A percentile compares a stretch with the other conserved stretches of the same genome.
Evolutionary conservation across 176 grass and related monocot species (phyloP).

Genomic region (Olyra latifolia): DNA sequence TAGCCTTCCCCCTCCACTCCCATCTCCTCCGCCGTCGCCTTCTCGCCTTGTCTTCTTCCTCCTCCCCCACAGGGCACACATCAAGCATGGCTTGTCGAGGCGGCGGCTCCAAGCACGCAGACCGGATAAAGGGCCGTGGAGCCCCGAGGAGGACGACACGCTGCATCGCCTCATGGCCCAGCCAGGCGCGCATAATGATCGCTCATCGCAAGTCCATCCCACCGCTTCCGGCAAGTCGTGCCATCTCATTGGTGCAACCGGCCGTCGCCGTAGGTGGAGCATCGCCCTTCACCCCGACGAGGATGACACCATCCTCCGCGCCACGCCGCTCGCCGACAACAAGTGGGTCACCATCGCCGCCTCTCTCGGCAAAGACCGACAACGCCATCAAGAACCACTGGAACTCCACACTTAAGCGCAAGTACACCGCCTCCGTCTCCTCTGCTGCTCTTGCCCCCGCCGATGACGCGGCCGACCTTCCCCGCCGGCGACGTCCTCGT

Average conservation of each 20-base stretch:
- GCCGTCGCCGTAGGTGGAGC: conserved; percentile 90
- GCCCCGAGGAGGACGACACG: conserved; percentile 92
- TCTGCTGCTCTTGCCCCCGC: background rate
- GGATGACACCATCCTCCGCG: conserved; percentile 86
- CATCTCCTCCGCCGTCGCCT: too few relatives aligned
- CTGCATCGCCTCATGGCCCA: conserved; percentile 61
- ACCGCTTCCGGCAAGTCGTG: conserved; percentile 73
- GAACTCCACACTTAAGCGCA: conserved; percentile 94
- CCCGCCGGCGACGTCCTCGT: conserved; percentile 55
- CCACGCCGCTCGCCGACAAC: conserved; percentile 68
- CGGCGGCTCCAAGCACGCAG: conserved; percentile 57
- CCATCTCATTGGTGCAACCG: conserved; percentile 94
- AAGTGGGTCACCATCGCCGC: conserved; percentile 92
- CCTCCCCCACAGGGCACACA: too few relatives aligned
- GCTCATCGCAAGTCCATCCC: conserved; percentile 85
- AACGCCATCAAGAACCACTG: conserved; percentile 99
- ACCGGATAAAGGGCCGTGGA: conserved; percentile 97
- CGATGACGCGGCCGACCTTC: background rate
- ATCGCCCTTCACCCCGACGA: conserved; percentile 86
- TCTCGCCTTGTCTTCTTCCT: background rate
- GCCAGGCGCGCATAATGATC: conserved; percentile 87
- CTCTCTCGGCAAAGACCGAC: conserved; percentile 84
- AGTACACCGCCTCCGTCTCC: background rate
- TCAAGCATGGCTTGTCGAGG: too few relatives aligned
- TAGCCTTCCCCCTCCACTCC: background rate